Evolutionary conservation across 2,329 filamentous ascomycete species (phyloP).

Genomic region (Meredithiella fracta): DNA sequence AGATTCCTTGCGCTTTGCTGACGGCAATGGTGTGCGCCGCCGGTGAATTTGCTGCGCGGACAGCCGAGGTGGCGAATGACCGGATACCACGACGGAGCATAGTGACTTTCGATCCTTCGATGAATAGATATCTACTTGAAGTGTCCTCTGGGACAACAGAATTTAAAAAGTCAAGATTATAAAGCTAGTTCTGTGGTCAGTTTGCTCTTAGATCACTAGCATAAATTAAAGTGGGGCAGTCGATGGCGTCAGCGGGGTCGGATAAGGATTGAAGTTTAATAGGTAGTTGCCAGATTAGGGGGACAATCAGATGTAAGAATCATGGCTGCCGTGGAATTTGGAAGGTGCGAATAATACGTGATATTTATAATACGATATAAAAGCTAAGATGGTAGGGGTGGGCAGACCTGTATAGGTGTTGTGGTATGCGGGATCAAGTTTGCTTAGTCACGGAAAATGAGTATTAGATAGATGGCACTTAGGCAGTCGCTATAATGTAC

Average conservation of each 20-base stretch:
- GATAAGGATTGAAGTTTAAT: not conserved
- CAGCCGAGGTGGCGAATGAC: constrained; percentile 47
- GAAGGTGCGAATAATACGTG: no score
- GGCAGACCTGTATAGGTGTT: not conserved
- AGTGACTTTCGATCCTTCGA: constrained; percentile 15
- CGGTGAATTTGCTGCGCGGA: constrained; percentile 29
- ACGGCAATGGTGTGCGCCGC: constrained; percentile 51
- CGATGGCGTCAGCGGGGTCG: constrained; percentile 14
- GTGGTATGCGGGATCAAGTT: not conserved
- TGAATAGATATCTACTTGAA: no score
- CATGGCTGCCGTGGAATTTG: not conserved
- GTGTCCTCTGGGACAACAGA: no score
- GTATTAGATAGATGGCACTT: no score
- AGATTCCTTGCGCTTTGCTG: constrained; percentile 63
- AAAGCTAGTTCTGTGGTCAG: not conserved
- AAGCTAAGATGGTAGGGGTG: not conserved
- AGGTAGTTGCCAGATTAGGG: not conserved
- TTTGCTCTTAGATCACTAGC: no score
- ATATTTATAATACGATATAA: not conserved
- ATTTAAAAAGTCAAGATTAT: not conserved
- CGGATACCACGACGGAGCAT: constrained; percentile 59
- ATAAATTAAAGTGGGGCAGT: constrained; percentile 10
- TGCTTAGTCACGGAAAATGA: not conserved
- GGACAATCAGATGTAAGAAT: not conserved
- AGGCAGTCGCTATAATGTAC: no score